phyloP scores from a whole-genome alignment of 2,329 filamentous ascomycete genomes.

The Colletotrichum coccodes region DNA sequence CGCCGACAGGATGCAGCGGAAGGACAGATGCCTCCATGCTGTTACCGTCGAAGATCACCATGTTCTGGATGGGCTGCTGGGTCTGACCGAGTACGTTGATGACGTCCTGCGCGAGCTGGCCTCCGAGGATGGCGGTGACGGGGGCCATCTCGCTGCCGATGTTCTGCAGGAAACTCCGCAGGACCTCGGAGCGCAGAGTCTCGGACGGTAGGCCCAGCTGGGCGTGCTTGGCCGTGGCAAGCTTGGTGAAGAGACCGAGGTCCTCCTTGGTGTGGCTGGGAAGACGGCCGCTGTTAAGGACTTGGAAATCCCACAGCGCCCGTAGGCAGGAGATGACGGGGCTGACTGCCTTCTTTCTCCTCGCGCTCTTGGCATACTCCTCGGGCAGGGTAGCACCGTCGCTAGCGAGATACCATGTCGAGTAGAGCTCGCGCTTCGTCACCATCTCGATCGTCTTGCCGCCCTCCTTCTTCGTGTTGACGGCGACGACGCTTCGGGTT shows the following conservation, averaged over 20 bases:
- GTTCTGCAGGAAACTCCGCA: constrained; percentile 88
- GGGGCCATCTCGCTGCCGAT: constrained; percentile 86
- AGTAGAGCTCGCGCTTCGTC: constrained; percentile 91
- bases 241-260: constrained; percentile 78
- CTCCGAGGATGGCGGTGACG: constrained; percentile 88
- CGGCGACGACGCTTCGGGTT: constrained; percentile 79
- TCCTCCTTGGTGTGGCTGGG: constrained; percentile 70
- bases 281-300: constrained; percentile 61
- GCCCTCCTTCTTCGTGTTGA: constrained; percentile 76
- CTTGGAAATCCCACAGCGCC: constrained; percentile 89
- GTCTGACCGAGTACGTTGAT: constrained; percentile 93
- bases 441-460: constrained; percentile 84
- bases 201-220: constrained; percentile 76
- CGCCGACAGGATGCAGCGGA: constrained; percentile 77
- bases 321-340: constrained; percentile 87
- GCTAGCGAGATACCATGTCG: constrained; percentile 85
- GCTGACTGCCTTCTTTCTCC: constrained; percentile 80
- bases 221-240: constrained; percentile 82
- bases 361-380: constrained; percentile 73
- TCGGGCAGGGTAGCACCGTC: constrained; percentile 77
- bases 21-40: constrained; percentile 83
- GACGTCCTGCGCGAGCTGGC: constrained; percentile 92
- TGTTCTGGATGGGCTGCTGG: constrained; percentile 96
- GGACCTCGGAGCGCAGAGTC: constrained; percentile 75
- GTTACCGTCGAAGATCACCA: constrained; percentile 90